Evolutionary conservation across 208 protist genomes (phyloP), one percentile per base, ranked within the genome.

Genomic region (Leishmania tropica): DNA sequence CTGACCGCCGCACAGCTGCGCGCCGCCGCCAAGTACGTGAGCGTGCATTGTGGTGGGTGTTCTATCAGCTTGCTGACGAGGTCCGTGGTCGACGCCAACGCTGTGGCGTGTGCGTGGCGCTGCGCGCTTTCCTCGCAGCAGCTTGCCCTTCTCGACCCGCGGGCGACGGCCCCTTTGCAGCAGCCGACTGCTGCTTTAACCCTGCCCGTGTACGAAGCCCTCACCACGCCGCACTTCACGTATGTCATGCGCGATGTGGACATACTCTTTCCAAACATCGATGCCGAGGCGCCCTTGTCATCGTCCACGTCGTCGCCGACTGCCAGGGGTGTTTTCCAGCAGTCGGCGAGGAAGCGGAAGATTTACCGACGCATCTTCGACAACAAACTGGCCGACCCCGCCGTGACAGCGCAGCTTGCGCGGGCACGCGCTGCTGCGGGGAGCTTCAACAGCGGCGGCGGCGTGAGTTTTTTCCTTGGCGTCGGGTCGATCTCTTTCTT

Each of bases 241-340:
- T 87, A 84, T 60, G 80, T 75, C 3, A 84, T 87, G 84, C 79
- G 84, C 6, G 80, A 84, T 24, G 80, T 84, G 5, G 84, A 87
- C 75, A 37, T 84, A 13, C 80, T 87, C 6, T 84, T 87, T 42
- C 84, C 84, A 10, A 87, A 79, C 76, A 75, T 87, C 37, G 84
- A 87, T n/a, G 28, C 80, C 28, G 53, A 68, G 40, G n/a, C 72
- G 28, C 47, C 76, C 11, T 35, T n/a, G 31, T 45, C 83, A 17
- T 74, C 79, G n/a, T 17, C 68, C 56, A 45, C 67, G 2, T 7
- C 83, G 6, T 48, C 37, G 35, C 76, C 64, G 31, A 45, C 31
- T 21, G 56, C 54, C 71, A 81, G 71, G 67, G 56, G 71, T 64
- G 65, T 81, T 42, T 84, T 83, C 67, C 75, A 53, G 68, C 54